A percentile compares a stretch with the other conserved stretches of the same genome.
Conservation (phyloP, 768 basidiomycete genomes). For the Rhodotorula kratochvilovae region DNA sequence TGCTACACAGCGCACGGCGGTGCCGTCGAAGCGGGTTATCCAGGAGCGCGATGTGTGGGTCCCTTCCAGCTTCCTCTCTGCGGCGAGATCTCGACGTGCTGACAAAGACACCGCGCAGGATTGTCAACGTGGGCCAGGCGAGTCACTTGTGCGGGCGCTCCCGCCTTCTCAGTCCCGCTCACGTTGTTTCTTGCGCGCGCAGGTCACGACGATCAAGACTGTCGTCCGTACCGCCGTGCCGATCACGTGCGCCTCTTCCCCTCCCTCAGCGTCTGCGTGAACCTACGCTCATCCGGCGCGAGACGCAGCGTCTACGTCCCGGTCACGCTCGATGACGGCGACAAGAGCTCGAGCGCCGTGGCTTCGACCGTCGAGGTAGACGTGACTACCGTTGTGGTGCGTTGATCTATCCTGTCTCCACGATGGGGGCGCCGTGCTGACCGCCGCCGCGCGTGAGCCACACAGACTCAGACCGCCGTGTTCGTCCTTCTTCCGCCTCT, state of each 20-base stretch:
- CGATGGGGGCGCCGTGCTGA: not conserved
- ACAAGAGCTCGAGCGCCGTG: not conserved
- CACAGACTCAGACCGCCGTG: conserved; percentile 25
- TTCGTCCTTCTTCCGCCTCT: not conserved
- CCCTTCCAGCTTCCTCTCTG: too few species aligned
- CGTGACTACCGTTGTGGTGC: not conserved
- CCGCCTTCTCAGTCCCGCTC: not conserved
- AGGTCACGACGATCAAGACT: conserved; percentile 17
- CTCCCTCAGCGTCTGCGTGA: too few species aligned
- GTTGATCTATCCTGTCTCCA: not conserved
- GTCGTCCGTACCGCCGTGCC: not conserved
- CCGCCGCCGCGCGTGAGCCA: not conserved
- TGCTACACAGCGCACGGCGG: not conserved
- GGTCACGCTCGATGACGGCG: not conserved
- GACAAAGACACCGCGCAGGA: not conserved
- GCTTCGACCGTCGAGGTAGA: not conserved
- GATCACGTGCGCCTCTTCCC: conserved; percentile 4
- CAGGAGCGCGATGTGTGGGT: not conserved
- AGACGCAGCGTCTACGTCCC: conserved; percentile 7
- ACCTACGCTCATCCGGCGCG: not conserved
- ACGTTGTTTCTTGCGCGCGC: not conserved
- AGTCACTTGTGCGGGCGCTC: too few species aligned
- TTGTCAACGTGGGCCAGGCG: conserved; percentile 15
- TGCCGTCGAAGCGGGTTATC: not conserved
- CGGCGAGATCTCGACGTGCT: not conserved